Base-by-base conservation (phyloP, 2,329 filamentous ascomycete genomes). In the Neofusicoccum sp. region DNA sequence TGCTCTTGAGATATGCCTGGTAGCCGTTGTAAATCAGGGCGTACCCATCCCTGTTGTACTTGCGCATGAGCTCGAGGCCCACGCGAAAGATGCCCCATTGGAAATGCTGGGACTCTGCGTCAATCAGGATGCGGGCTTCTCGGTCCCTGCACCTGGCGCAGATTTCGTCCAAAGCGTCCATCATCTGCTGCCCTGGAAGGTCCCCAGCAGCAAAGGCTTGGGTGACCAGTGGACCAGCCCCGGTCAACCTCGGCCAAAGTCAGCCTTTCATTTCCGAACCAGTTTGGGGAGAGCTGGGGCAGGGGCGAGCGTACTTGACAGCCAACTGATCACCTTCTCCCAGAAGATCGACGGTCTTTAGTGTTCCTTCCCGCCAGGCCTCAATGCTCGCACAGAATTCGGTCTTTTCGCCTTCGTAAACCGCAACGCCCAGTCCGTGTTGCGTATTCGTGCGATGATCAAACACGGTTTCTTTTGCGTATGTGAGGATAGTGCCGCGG, bases 401-500 rank as follows among this genome's bases (percentile, higher is more conserved):
- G 24, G 31, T 12, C 12, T 20, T 12, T 7, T 31, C 40, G 5
- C 16, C 41, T 24, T 58, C 54, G 2, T 11, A 12, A 3, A n/a
- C 4, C 40, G 54, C 40, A 1, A 58, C 31, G 16, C 41, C 54
- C 30, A 58, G 30, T 1, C 40, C 28, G 14, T 58, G 40, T 16
- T 45, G 30, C 1, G 36, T 40, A 3, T 49, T 60, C 6, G 57
- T 51, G 7, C 16, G 70, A 47, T 68, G 68, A 38, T 36, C 58
- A 49, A 41, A 90, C 16, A 60, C 57, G 3, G 44, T 49, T 73
- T 96, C 93, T 68, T 83, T 86, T 6, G 91, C 91, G 68, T 96
- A 96, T 20, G 89, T 87, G 47, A 96, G 80, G 62, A 96, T 93
- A 3, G 96, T 89, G 11, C 92, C 93, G 16, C 83, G 85, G 71